Percentiles rank a stretch among this genome's conserved stretches.
Evolutionary conservation across 352 stramenopile species (phyloP).

Genomic region (Phytophthora kernoviae): DNA sequence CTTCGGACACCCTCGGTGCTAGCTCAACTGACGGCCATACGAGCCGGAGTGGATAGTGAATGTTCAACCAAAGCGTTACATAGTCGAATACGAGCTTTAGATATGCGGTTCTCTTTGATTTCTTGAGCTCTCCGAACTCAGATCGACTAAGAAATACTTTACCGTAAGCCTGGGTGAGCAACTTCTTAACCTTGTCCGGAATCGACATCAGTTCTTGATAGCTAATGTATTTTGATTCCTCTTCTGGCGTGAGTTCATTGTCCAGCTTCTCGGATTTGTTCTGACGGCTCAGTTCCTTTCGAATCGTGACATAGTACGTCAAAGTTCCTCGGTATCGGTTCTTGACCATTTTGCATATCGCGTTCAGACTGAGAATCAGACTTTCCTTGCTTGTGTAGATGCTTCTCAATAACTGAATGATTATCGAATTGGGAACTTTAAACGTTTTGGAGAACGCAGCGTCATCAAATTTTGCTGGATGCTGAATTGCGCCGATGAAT

Average conservation of each 20-base stretch:
- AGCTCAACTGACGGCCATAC: too few relatives aligned
- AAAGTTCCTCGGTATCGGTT: slow-evolving; percentile 5
- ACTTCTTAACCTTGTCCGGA: slow-evolving; percentile 1
- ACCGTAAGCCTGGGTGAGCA: slow-evolving; percentile 1
- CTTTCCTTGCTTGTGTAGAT: slow-evolving; percentile 7
- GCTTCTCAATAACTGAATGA: slow-evolving; percentile 5
- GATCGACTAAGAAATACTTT: slow-evolving; percentile 8
- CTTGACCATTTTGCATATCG: slow-evolving; percentile 9
- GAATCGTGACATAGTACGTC: slow-evolving; percentile 4
- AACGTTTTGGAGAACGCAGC: slow-evolving; percentile 2
- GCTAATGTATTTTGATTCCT: slow-evolving; percentile 9
- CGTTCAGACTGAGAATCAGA: slow-evolving; percentile 4
- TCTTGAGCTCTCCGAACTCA: slow-evolving; percentile 2
- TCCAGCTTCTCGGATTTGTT: slow-evolving; percentile 7
- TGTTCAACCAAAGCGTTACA: slow-evolving; percentile 4
- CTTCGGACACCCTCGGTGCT: too few relatives aligned
- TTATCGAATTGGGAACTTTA: slow-evolving; percentile 1
- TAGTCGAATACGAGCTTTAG: slow-evolving; percentile 7
- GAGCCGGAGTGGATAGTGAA: slow-evolving; percentile 6
- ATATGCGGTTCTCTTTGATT: slow-evolving; percentile 6
- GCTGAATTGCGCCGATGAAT: slow-evolving; percentile 1
- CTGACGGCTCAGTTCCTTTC: slow-evolving; percentile 6
- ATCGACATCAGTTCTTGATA: slow-evolving; percentile 8
- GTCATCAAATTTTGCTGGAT: slow-evolving; percentile 4
- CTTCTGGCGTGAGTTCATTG: slow-evolving; percentile 6